These are phyloP conservation scores for Claviceps quebecensis DNA, from an alignment of 2,329 filamentous ascomycete genomes.

Conservation along the genomic window DNA sequence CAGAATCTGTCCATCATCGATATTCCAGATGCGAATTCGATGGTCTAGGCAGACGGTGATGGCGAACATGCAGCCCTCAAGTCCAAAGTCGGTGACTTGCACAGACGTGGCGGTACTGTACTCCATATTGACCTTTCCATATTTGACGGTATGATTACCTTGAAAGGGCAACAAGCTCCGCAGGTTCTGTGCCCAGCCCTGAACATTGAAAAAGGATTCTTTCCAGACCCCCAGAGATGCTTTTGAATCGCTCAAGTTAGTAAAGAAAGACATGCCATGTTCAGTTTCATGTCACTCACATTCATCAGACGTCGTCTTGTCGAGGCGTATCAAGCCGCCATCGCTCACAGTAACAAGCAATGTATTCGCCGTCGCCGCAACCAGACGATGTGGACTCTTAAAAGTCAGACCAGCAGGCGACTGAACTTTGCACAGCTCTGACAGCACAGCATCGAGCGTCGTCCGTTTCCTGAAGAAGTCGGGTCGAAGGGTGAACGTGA, in stretches of 20 bases:
- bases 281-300: constrained; percentile 21
- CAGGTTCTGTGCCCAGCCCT: constrained; percentile 55
- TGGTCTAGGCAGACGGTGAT: constrained; percentile 87
- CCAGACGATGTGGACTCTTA: constrained; percentile 67
- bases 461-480: constrained; percentile 64
- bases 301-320: constrained; percentile 37
- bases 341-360: constrained; percentile 71
- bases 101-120: constrained; percentile 52
- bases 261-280: background rate
- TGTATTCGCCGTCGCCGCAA: constrained; percentile 58
- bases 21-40: constrained; percentile 77
- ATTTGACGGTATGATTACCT: constrained; percentile 46
- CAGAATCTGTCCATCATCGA: constrained; percentile 64
- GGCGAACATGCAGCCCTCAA: constrained; percentile 36
- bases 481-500: constrained; percentile 68
- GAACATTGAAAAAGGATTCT: constrained; percentile 60
- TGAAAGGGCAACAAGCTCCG: constrained; percentile 54
- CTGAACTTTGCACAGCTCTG: constrained; percentile 63
- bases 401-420: constrained; percentile 60
- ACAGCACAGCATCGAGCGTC: constrained; percentile 58
- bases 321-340: constrained; percentile 60
- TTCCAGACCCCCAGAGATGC: constrained; percentile 38
- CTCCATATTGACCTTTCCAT: constrained; percentile 52
- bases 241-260: constrained; percentile 5
- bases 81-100: constrained; percentile 36